Base-by-base conservation (phyloP, 768 basidiomycete species). In the Tricholoma flavovirens region DNA sequence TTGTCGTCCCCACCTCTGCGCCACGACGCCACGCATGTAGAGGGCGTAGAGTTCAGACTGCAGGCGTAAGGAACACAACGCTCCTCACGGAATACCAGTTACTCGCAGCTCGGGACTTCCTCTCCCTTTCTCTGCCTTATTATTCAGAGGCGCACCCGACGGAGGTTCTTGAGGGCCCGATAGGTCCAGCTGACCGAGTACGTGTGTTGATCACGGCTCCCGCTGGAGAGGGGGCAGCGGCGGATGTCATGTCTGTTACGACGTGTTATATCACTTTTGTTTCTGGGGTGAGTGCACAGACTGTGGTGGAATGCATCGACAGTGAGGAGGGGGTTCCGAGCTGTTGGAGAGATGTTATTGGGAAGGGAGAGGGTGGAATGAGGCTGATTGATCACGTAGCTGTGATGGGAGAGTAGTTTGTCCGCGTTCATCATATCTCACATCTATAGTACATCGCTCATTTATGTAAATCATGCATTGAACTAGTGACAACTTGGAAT, bases 81-180 rank as follows among this genome's bases (percentile, higher is more conserved):
- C 49, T 59, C 6, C 64, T 78, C 4, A 70, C 60, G 21, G 61
- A 65, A 56, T 42, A 60, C 0, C 75, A 79, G 56, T 68, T 80
- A 4, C 59, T 71, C 26, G 66, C 67, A 1, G 76, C 72, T 7
- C 69, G 78, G 22, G 78, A 79, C 58, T 78, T 78, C 60, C 63
- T 80, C 33, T 69, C 68, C 5, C 61, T 77, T 7, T 70, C 71
- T 15, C 58, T 79, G 42, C 77, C 77, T 2, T 67, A 73, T 46
- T 65, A 62, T 49, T 57, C 60, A 2, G 58, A 60, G 54, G 61
- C 60, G 6, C 59, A 55, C 35, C 61, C 63, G 22, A 53, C 17
- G 11, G 56, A 55, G 0, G 53, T 54, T 30, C 57, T 51, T 40
- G 46, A 49, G 19, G 46, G 46, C 7, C 53, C 53, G 10, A n/a